Evolutionary conservation across 768 basidiomycete species (phyloP), one percentile per base, ranked within the genome.

Genomic region (Cystofilobasidium ferigula): DNA sequence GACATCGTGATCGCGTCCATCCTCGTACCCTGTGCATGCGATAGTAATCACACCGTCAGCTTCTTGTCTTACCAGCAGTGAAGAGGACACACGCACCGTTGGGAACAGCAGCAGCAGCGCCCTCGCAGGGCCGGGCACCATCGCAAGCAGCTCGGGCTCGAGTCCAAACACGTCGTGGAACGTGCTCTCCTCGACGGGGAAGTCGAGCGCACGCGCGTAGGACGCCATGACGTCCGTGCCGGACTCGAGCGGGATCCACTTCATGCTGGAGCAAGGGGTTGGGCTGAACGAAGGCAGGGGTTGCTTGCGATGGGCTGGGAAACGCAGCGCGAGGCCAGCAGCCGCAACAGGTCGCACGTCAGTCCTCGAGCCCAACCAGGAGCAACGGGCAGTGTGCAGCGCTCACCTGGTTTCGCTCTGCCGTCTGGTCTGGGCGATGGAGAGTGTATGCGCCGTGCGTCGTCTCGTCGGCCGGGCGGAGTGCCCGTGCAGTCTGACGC

Each of bases 91-190:
- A 0, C 82, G 81, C 0, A 80, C 75, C 62, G 83, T 80, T 5
- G 93, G 93, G 76, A 94, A 98, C 28, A 95, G 81, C 8, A 98
- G 78, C 9, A 94, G 78, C 12, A 95, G 82, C 0, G 93, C 93
- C 72, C 86, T 86, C 36, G 86, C 86, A 0, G 87, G 90, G 69
- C 80, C 74, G 0, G 86, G 79, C 0, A 93, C 85, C 72, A 88
- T 79, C 0, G 65, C 76, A 2, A 94, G 82, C 38, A 92, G 80
- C 83, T 95, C 77, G 1, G 72, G 59, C 56, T 89, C 88, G 26
- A 89, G 74, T 7, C 87, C 87, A 69, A 81, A 89, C 26, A 90
- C 79, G 72, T 90, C 88, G 40, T 80, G 77, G 69, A 89, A 89
- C 30, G 80, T 77, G 10, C 79, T 78, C 45, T 78, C 75, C 20